phyloP scores from a whole-genome alignment of 1,284 basidiomycete genomes.

The Heliocybe sulcata region DNA sequence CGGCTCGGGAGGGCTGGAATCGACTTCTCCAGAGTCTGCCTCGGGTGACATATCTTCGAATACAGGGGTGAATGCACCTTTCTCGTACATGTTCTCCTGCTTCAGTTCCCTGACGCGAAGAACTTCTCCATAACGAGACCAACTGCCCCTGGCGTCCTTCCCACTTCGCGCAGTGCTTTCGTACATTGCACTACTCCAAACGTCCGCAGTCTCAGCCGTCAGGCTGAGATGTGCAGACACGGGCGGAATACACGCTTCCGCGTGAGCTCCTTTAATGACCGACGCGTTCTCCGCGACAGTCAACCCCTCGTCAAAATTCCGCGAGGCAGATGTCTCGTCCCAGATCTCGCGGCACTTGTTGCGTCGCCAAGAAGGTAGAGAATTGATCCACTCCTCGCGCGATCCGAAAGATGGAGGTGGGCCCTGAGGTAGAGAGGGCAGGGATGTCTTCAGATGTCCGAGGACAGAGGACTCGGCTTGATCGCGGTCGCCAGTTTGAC shows the following conservation, averaged over 20 bases:
- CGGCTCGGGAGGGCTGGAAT: slow-evolving; percentile 63
- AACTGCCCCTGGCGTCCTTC: slow-evolving; percentile 25
- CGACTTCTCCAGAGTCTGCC: slow-evolving; percentile 37
- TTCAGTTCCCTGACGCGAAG: neutral
- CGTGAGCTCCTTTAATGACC: slow-evolving; percentile 77
- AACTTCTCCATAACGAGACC: slow-evolving; percentile 16
- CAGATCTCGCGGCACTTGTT: slow-evolving; percentile 57
- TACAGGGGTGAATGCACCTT: slow-evolving; percentile 52
- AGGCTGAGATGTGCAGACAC: slow-evolving; percentile 27
- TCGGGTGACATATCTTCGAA: slow-evolving; percentile 63
- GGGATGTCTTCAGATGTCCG: slow-evolving; percentile 44
- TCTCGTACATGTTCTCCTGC: slow-evolving; percentile 24
- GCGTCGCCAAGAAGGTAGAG: slow-evolving; percentile 61
- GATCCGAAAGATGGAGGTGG: slow-evolving; percentile 56
- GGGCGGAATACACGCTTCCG: slow-evolving; percentile 80
- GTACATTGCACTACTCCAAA: neutral
- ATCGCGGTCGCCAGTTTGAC: slow-evolving; percentile 32
- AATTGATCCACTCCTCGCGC: slow-evolving; percentile 66
- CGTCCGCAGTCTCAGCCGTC: neutral
- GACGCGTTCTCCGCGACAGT: slow-evolving; percentile 51
- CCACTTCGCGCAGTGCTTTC: neutral
- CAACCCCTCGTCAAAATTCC: slow-evolving; percentile 71
- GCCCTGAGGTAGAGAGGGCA: slow-evolving; percentile 50
- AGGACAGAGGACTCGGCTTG: slow-evolving; percentile 34
- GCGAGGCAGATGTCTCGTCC: slow-evolving; percentile 43